Conservation (phyloP, 192 early-diverging fungal species). For the Powellomyces hirtus region DNA sequence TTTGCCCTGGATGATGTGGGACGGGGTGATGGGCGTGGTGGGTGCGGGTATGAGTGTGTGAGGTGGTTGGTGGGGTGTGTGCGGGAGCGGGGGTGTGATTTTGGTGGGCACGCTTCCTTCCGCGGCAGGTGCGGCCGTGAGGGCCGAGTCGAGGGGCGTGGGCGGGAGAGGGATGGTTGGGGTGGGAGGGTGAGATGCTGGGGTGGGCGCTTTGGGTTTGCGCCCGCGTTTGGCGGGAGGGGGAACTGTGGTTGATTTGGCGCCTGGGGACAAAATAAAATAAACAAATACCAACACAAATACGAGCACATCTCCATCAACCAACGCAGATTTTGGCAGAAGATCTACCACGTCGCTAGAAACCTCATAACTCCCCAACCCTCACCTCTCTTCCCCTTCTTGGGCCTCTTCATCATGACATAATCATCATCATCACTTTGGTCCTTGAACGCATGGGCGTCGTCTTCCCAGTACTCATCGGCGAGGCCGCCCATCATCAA, state of each 20-base stretch:
- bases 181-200: background rate
- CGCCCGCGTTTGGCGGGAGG: constrained; percentile 2
- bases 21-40: background rate
- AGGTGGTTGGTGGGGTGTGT: background rate
- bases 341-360: background rate
- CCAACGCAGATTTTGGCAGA: background rate
- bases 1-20: constrained; percentile 64
- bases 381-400: background rate
- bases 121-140: background rate
- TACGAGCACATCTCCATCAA: background rate
- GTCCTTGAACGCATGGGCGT: background rate
- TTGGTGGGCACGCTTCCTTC: background rate
- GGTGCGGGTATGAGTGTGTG: background rate
- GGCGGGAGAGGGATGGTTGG: background rate
- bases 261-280: background rate
- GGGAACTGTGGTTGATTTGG: background rate
- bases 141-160: too few relatives aligned
- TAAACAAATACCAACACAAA: background rate
- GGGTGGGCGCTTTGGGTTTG: background rate
- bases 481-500: background rate
- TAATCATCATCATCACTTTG: constrained; percentile 17
- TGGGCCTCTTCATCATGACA: background rate
- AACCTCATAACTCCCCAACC: background rate
- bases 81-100: background rate
- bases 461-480: background rate